Base-by-base conservation (phyloP, 2,329 filamentous ascomycete genomes). In the Cadophora sp. region DNA sequence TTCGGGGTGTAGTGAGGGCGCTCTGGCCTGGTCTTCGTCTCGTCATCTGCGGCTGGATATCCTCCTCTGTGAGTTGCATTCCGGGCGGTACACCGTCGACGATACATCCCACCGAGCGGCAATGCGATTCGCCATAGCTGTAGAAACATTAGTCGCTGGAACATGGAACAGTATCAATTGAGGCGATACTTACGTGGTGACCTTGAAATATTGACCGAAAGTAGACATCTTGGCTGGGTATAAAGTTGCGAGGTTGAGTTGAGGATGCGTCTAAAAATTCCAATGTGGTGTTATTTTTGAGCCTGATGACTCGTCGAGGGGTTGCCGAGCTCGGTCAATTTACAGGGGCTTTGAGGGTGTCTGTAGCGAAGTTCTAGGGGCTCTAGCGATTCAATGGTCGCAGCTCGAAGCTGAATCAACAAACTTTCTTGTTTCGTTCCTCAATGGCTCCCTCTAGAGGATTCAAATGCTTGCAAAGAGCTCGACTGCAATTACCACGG, bases 21-120 rank as follows among this genome's bases (percentile, higher is more conserved):
- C 89, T 93, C 81, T 99, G 95, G 55, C 95, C 95, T 5, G 95
- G 95, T 69, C 95, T 88, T 69, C 95, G 88, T 72, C 95, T 91
- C 71, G 91, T 97, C 88, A 98, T 92, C 82, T 97, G 94, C 60
- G 94, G 94, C 82, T 99, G 95, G 78, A 98, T 97, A 78, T 97
- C 93, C 65, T 84, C 85, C 81, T 97, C 94, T 71, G 88, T 91
- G 79, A 98, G 89, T 76, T 90, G 84, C 85, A 98, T 91, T 76
- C 93, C 92, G 16, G 96, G 94, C 43, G 95, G 96, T 77, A 89
- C 92, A 75, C 94, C 94, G 79, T 98, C 95, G 81, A 98, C 91
- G 77, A 98, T 97, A 83, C 93, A 97, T 78, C 94, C 94, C 76
- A 98, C 94, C 37, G 92, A 95, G 77, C 90, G 91, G 84, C 95